Evolutionary conservation across 2,329 filamentous ascomycete species (phyloP), one percentile per base, ranked within the genome.

Genomic region (Nigrospora sphaerica): DNA sequence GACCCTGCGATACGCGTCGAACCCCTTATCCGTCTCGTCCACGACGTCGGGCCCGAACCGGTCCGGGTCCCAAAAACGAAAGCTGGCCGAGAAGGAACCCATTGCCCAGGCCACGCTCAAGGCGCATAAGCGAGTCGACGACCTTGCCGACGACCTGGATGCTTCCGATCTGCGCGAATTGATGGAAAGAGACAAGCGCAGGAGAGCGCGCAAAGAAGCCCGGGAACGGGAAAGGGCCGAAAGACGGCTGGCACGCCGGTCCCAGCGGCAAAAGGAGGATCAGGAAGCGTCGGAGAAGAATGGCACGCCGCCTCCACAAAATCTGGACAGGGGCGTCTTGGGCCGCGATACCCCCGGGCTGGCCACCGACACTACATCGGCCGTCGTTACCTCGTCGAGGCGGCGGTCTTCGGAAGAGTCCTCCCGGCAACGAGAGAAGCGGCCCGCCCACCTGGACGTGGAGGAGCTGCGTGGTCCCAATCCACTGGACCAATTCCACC

Each of bases 161-260:
- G 86, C 93, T 4, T 81, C 85, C 44, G 91, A 89, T 55, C 65
- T 98, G 35, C 80, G 92, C 48, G 87, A 95, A 61, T 73, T 97
- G 31, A 85, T 98, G 79, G 93, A 98, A 57, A 76, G 93, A 49
- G 93, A 98, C 59, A 77, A 84, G 54, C 80, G 91, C 57, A 79
- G 93, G 47, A 81, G 78, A 53, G 88, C 95, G 54, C 81, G 82
- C 61, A 91, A 87, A 66, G 79, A 77, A 45, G 72, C 78, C 47
- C 75, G 75, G 34, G 85, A 92, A 18, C 79, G 82, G 51, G 81
- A 88, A 51, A 80, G 77, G 52, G 67, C 83, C 19, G 81, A 86
- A 53, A 76, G 77, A 45, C 80, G 78, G 48, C 67, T 93, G 19
- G 76, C 81, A 36, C 75, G 80, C 44, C 75, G 80, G 51, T 83